phyloP scores from a whole-genome alignment of 768 basidiomycete species.

The Lactarius evosmus region DNA sequence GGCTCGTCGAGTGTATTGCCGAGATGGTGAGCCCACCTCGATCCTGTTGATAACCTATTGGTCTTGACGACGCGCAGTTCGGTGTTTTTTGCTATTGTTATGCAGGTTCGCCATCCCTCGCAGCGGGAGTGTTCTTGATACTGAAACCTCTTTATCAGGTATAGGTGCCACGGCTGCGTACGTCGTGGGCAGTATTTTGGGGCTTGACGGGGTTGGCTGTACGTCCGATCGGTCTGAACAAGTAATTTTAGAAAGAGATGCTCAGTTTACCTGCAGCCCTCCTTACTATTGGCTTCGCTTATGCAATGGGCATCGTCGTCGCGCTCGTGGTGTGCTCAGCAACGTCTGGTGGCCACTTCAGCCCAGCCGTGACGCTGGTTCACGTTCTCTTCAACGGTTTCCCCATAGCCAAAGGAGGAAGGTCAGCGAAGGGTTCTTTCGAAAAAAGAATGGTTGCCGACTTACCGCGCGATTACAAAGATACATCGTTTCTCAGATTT shows the following conservation, averaged over 20 bases:
- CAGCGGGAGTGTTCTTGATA: not conserved
- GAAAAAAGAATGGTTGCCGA: not conserved
- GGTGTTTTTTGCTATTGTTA: constrained; percentile 26
- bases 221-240: constrained; percentile 21
- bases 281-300: constrained; percentile 37
- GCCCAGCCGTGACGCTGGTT: constrained; percentile 57
- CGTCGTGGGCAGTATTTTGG: constrained; percentile 32
- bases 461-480: constrained; percentile 14
- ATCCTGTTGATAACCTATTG: not conserved
- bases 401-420: constrained; percentile 47
- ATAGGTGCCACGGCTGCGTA: constrained; percentile 37
- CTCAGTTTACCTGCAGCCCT: constrained; percentile 29
- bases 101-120: constrained; percentile 12
- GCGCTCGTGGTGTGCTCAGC: constrained; percentile 37
- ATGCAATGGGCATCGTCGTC: constrained; percentile 40
- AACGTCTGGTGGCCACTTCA: constrained; percentile 42
- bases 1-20: constrained; percentile 56
- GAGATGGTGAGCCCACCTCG: constrained; percentile 46
- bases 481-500: constrained; percentile 36
- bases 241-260: not conserved
- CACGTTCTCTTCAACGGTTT: constrained; percentile 53
- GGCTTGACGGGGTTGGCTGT: constrained; percentile 33
- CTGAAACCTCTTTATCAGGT: constrained; percentile 26
- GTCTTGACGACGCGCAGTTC: constrained; percentile 11
- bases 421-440: constrained; percentile 37